Conservation (phyloP, 2,329 filamentous ascomycete species). For the Myriosclerotinia duriaeana region DNA sequence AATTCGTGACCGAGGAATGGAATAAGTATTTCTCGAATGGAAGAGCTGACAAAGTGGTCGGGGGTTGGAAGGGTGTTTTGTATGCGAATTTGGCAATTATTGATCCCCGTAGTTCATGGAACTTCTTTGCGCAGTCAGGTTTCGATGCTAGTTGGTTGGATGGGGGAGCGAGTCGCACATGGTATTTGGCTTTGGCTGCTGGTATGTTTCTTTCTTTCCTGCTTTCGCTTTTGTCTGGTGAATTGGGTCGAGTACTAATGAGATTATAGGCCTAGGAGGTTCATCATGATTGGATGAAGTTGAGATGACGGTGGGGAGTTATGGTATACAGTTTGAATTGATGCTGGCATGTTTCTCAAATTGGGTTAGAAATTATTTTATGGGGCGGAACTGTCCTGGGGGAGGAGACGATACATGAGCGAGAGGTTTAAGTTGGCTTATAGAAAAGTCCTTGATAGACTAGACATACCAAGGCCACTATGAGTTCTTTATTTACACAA, state of each 20-base stretch:
- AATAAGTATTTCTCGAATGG: constrained; percentile 70
- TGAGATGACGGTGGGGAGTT: background rate
- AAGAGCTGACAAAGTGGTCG: constrained; percentile 62
- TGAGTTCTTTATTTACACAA: background rate
- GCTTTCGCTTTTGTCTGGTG: background rate
- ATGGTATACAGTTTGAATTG: background rate
- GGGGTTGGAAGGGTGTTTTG: constrained; percentile 84
- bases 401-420: background rate
- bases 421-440: background rate
- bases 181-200: constrained; percentile 79
- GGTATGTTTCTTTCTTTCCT: constrained; percentile 46
- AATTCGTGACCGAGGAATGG: constrained; percentile 84
- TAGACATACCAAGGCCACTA: background rate
- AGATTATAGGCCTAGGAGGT: constrained; percentile 15
- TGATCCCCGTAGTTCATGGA: constrained; percentile 66
- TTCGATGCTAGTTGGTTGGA: constrained; percentile 73
- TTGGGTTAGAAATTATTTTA: no score
- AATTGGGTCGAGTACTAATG: background rate
- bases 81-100: constrained; percentile 79
- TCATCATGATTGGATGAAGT: constrained; percentile 3
- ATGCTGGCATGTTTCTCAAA: constrained; percentile 11
- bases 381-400: background rate
- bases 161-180: constrained; percentile 78
- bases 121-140: constrained; percentile 67
- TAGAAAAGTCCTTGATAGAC: background rate